Base-by-base conservation (phyloP, 2,329 filamentous ascomycete genomes). In the Alternaria tenuissima region DNA sequence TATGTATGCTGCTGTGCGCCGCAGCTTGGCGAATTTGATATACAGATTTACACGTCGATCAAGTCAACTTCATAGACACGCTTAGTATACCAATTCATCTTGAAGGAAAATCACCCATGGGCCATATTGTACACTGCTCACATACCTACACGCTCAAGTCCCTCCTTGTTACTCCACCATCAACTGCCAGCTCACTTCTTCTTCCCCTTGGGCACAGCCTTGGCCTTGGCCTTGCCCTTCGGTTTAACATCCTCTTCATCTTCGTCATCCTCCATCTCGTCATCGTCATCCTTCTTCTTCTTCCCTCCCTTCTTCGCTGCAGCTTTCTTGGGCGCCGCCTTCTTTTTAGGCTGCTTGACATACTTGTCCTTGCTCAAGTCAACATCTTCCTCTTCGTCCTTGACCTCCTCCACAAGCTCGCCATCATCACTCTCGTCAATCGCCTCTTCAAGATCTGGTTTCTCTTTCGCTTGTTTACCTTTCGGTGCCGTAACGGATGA, bases 281-380 rank as follows among this genome's bases (percentile, higher is more conserved):
- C 69, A 48, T 77, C 71, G 24, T 81, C 65, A 18, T 76, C 70
- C 14, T 76, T 70, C 26, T 76, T 57, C 60, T 70, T 70, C 67
- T 75, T 82, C 79, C 81, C 77, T 68, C 70, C 76, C 11, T 80
- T 47, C 66, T 82, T 82, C 75, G 87, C 86, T 73, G 76, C 68
- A 14, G 81, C 68, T 53, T 76, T 80, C 49, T 78, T 81, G 30
- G 82, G 73, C 14, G 80, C 78, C 59, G 83, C 84, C 78, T 89
- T 93, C 65, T 87, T 88, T 84, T 97, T 97, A 12, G 94, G 92
- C 75, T 91, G 86, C 78, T 95, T 96, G 76, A 98, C 94, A 73
- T 96, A 97, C 79, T 97, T 98, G 80, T 99, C 95, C 76, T 94
- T 96, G 73, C 91, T 93, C 52, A 98, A 78, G 75, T 96, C 93